These are phyloP conservation scores for Beauveria varroae DNA, from an alignment of 2,329 filamentous ascomycete species.

Conservation along the genomic window DNA sequence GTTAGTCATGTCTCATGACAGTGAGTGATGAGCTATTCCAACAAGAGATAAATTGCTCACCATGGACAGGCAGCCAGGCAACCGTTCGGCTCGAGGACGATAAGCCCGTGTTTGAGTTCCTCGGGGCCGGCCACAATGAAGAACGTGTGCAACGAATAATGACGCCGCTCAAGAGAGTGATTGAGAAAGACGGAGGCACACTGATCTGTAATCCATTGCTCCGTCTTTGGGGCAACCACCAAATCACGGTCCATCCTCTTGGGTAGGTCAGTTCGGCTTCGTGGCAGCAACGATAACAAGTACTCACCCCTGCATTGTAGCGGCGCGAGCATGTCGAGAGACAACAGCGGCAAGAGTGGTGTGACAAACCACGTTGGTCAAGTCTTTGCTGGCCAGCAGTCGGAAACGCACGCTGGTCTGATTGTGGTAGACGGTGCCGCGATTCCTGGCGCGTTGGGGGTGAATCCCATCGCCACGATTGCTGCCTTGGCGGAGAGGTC, in stretches of 20 bases:
- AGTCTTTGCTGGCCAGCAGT: constrained; percentile 45
- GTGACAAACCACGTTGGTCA: constrained; percentile 56
- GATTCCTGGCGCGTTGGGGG: constrained; percentile 54
- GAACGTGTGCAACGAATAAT: constrained; percentile 46
- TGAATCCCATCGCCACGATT: constrained; percentile 64
- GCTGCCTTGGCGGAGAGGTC: constrained; percentile 60
- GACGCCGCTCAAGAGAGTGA: constrained; percentile 43
- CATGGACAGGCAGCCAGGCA: constrained; percentile 45
- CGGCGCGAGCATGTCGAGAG: constrained; percentile 54
- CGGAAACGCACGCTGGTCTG: constrained; percentile 47
- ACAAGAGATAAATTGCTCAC: not conserved
- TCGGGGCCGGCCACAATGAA: constrained; percentile 48
- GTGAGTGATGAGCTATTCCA: constrained; percentile 22
- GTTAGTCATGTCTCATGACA: constrained; percentile 60
- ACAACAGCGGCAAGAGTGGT: constrained; percentile 49
- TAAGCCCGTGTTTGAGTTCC: constrained; percentile 51
- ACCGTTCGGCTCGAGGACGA: constrained; percentile 51
- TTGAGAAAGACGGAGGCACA: constrained; percentile 50
- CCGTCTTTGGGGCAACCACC: constrained; percentile 45
- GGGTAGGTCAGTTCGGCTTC: constrained; percentile 24
- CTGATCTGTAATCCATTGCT: constrained; percentile 53
- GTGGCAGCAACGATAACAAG: not conserved
- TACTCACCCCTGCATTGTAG: constrained; percentile 22
- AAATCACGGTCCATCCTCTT: constrained; percentile 60
- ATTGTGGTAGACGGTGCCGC: constrained; percentile 55